Evolutionary conservation across 177 flowering plant genomes (phyloP).

Genomic region (Vitis hybrid): DNA sequence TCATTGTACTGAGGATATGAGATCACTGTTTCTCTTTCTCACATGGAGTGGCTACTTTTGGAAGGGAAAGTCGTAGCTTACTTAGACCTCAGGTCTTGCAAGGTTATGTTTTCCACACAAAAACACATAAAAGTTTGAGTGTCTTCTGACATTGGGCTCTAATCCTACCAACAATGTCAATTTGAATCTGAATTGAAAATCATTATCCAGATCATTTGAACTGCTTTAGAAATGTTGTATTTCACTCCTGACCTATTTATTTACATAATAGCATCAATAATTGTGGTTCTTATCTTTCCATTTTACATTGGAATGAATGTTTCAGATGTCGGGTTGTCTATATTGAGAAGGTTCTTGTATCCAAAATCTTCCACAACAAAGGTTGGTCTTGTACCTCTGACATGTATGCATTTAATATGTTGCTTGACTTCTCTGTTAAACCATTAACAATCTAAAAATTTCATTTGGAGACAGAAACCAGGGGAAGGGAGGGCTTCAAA

Average conservation of each 20-base stretch:
- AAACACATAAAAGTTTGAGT: too few species aligned
- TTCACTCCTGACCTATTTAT: neutral
- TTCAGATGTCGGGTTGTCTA: constrained; percentile 94
- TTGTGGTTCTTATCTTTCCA: neutral
- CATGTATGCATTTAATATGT: neutral
- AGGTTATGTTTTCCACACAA: too few species aligned
- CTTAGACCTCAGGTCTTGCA: too few species aligned
- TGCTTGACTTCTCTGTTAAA: constrained; percentile 4
- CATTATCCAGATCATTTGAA: too few species aligned
- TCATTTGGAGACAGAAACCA: constrained; percentile 63
- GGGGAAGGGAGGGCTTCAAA: constrained; percentile 63
- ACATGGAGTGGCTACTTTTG: too few species aligned
- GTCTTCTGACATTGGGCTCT: too few species aligned
- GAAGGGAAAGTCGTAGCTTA: too few species aligned
- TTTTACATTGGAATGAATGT: constrained; percentile 9
- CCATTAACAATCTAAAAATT: constrained; percentile 33
- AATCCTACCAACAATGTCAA: too few species aligned
- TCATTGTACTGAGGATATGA: too few species aligned
- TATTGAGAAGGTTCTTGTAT: constrained; percentile 73
- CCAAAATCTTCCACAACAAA: constrained; percentile 47
- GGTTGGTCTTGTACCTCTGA: constrained; percentile 41
- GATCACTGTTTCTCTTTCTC: too few species aligned
- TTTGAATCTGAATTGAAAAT: too few species aligned
- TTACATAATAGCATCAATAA: neutral
- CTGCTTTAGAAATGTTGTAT: too few species aligned